Conservation (phyloP, 169 alveolate genomes). For the Amoebophrya sp. region DNA sequence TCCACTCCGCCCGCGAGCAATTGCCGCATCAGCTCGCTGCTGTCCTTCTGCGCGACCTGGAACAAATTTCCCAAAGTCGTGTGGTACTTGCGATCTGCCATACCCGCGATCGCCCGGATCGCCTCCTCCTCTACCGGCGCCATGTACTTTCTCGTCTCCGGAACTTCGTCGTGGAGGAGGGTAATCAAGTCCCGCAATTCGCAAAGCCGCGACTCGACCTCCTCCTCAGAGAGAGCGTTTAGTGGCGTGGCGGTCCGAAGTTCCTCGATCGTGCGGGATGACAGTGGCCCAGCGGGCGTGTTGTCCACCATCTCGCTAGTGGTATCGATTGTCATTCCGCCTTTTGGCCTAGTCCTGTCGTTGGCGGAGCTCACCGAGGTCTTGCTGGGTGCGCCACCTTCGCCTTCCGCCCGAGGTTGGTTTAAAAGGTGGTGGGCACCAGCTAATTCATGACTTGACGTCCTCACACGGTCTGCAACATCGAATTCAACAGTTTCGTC, state of each 20-base stretch:
- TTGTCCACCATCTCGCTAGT: neutral
- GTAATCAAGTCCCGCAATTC: neutral
- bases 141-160: neutral
- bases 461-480: too few relatives aligned
- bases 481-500: too few relatives aligned
- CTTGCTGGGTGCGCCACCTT: neutral
- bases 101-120: neutral
- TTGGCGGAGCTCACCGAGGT: neutral
- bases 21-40: too few relatives aligned
- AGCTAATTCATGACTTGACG: too few relatives aligned
- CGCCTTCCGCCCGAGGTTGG: too few relatives aligned
- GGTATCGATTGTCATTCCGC: neutral
- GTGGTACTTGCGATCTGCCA: neutral
- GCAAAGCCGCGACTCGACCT: neutral
- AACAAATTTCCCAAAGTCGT: neutral
- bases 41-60: too few relatives aligned
- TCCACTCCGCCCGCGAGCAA: too few relatives aligned
- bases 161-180: neutral
- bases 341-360: neutral
- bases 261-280: neutral
- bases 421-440: too few relatives aligned
- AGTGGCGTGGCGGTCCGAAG: neutral
- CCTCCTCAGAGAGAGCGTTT: neutral
- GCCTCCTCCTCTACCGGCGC: neutral
- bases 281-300: neutral